phyloP scores from a whole-genome alignment of 164 flowering plant species.

The Aristolochia fimbriata region DNA sequence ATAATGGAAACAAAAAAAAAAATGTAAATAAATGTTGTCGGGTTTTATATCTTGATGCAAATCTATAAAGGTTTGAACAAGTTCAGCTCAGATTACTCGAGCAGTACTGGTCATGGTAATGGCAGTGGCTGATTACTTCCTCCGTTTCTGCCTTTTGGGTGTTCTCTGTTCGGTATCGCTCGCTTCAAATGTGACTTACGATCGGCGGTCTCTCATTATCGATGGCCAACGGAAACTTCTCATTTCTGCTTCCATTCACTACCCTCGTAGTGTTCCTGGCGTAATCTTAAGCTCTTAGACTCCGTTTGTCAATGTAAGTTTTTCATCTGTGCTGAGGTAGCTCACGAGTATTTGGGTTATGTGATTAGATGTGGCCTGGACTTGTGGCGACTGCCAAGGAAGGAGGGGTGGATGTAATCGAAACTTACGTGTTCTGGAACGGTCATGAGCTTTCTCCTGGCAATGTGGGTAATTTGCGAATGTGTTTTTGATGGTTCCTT shows the following conservation, averaged over 20 bases:
- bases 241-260: constrained; percentile 84
- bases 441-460: constrained; percentile 84
- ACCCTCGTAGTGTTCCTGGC: constrained; percentile 93
- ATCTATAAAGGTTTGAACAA: too few species aligned
- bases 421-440: constrained; percentile 95
- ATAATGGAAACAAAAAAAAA: too few species aligned
- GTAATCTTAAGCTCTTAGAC: constrained; percentile 20
- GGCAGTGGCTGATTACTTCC: constrained; percentile 1
- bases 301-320: not conserved
- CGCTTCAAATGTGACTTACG: constrained; percentile 61
- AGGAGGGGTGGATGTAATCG: constrained; percentile 80
- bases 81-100: too few species aligned
- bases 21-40: too few species aligned
- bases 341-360: not conserved
- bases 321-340: not conserved
- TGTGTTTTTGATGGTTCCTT: not conserved
- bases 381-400: constrained; percentile 72
- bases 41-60: too few species aligned
- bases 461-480: constrained; percentile 35
- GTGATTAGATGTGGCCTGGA: constrained; percentile 92
- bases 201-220: constrained; percentile 64
- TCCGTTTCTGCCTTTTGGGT: constrained; percentile 2
- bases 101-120: too few species aligned
- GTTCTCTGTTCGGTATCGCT: constrained; percentile 5
- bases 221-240: constrained; percentile 72